Base-by-base conservation (phyloP, 1,284 basidiomycete genomes). In the Mixia osmundae region DNA sequence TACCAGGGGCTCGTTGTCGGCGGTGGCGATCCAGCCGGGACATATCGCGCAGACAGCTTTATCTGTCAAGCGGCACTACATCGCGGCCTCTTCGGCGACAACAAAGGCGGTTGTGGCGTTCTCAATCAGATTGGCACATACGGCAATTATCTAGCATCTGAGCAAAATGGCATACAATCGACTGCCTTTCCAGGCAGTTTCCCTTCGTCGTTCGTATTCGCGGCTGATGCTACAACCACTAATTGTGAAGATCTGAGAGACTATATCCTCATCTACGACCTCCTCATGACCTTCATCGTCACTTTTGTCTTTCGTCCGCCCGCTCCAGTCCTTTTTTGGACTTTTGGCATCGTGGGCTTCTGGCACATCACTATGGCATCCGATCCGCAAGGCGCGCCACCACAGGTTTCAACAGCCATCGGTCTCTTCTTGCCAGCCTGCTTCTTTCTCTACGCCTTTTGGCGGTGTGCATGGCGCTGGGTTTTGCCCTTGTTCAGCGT, bases 21-120 rank as follows among this genome's bases (percentile, higher is more conserved):
- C 7, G 80, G 80, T 11, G 76, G 76, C 3, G 53, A 51, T 35
- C 36, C 36, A 7, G 35, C 35, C 2, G 49, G 53, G 20, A 78
- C 76, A 3, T 85, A 83, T 49, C 64, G 82, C 47, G 77, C 70
- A 1, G 82, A 87, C 52, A 72, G 65, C 35, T 87, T 83, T 53
- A 66, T 85, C 24, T 87, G 82, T 52, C 69, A 77, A 25, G 71
- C 79, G 28, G 79, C 79, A n/a, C 64, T 73, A 24, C 77, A 79
- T 60, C 44, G 38, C 7, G 47, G 47, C 7, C 34, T 51, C 10
- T 30, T 7, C n/a, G 9, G 62, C 38, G 60, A 72, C 45, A 60
- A 58, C 1, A 65, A 57, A 43, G 79, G 82, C 2, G 80, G 80
- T 9, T 87, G 80, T 48, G 74, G 66, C n/a, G 62, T 68, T 9